Evolutionary conservation across 352 stramenopile species (phyloP).

Genomic region (Globisporangium sylvaticum): DNA sequence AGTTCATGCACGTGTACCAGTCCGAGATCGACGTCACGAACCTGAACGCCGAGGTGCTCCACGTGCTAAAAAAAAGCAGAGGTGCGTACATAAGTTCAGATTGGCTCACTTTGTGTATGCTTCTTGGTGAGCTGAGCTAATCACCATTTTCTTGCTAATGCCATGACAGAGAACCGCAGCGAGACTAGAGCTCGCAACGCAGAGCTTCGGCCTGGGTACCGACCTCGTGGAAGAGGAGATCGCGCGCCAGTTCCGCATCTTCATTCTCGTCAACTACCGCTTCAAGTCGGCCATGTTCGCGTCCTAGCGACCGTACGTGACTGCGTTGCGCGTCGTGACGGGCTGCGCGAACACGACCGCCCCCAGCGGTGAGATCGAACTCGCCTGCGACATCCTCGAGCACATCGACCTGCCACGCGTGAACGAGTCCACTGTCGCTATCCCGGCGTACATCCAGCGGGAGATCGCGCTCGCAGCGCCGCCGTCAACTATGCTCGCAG

Average conservation of each 20-base stretch:
- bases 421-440: slow-evolving; percentile 32
- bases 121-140: not conserved
- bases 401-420: slow-evolving; percentile 47
- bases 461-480: slow-evolving; percentile 41
- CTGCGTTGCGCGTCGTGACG: slow-evolving; percentile 48
- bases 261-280: slow-evolving; percentile 52
- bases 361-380: slow-evolving; percentile 8
- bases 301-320: slow-evolving; percentile 50
- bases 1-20: slow-evolving; percentile 54
- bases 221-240: slow-evolving; percentile 37
- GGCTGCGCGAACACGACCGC: slow-evolving; percentile 46
- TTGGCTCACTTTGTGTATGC: not conserved
- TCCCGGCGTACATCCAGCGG: slow-evolving; percentile 39
- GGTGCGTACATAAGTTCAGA: slow-evolving; percentile 1
- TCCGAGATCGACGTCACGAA: slow-evolving; percentile 40
- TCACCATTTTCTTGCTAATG: not conserved
- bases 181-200: slow-evolving; percentile 34
- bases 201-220: slow-evolving; percentile 32
- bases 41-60: slow-evolving; percentile 37
- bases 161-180: slow-evolving; percentile 28
- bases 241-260: slow-evolving; percentile 42
- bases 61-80: slow-evolving; percentile 52
- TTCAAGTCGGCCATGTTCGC: slow-evolving; percentile 58
- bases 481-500: slow-evolving; percentile 17
- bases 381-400: slow-evolving; percentile 54